Conservation (phyloP, 768 basidiomycete genomes). For the Naematelia encephala region DNA sequence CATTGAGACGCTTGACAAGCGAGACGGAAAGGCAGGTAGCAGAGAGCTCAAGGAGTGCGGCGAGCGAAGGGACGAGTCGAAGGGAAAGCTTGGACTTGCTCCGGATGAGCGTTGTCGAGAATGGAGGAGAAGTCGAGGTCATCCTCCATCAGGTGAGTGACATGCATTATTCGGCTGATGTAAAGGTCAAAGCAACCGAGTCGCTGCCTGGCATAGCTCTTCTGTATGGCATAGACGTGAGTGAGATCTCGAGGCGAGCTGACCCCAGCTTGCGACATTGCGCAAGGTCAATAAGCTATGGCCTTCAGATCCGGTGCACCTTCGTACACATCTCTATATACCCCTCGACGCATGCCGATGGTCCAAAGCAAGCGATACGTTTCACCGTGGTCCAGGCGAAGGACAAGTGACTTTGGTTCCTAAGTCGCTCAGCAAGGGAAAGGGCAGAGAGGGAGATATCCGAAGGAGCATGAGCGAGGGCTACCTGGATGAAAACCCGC, state of each 20-base stretch:
- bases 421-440: constrained; percentile 25
- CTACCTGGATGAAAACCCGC: background rate
- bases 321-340: constrained; percentile 76
- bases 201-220: constrained; percentile 82
- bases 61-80: constrained; percentile 25
- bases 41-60: constrained; percentile 30
- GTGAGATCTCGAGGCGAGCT: constrained; percentile 1
- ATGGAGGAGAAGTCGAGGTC: constrained; percentile 46
- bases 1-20: constrained; percentile 36
- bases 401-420: constrained; percentile 41
- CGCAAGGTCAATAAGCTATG: constrained; percentile 88
- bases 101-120: constrained; percentile 20
- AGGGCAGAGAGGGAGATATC: background rate
- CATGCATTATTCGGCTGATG: background rate
- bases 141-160: constrained; percentile 50
- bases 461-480: background rate
- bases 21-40: constrained; percentile 45
- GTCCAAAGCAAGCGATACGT: constrained; percentile 42
- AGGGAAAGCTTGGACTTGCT: constrained; percentile 41
- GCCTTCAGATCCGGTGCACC: constrained; percentile 86
- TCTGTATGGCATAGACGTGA: constrained; percentile 77
- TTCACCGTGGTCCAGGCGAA: constrained; percentile 44
- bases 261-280: constrained; percentile 60
- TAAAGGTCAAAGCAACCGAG: constrained; percentile 65
- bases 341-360: constrained; percentile 56